Conservation (phyloP, 805 yeast species). For the Yarrowia divulgata region DNA sequence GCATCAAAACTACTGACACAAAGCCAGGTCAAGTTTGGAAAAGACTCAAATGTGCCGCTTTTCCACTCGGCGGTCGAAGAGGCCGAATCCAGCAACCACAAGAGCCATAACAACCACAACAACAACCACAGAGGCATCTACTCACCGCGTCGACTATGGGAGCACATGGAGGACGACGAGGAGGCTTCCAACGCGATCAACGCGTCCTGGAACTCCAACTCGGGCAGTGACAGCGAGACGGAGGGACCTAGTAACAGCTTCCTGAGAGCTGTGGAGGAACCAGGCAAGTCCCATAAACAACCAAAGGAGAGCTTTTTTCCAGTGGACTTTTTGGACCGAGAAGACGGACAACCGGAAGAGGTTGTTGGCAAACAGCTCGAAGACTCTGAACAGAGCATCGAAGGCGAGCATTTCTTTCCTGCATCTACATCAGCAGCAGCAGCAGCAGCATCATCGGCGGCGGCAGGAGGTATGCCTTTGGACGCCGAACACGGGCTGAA, state of each 20-base stretch:
- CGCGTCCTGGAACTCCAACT: conserved; percentile 35
- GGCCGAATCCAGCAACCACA: conserved; percentile 37
- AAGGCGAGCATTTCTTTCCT: conserved; percentile 32
- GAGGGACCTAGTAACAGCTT: conserved; percentile 37
- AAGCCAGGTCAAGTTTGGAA: conserved; percentile 47
- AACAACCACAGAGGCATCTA: conserved; percentile 36
- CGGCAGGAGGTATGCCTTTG: neutral
- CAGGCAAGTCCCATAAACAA: conserved; percentile 2
- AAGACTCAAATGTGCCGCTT: conserved; percentile 46
- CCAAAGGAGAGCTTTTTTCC: conserved; percentile 36
- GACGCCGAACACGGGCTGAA: conserved; percentile 27
- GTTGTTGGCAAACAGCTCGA: conserved; percentile 1
- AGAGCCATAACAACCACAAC: conserved; percentile 13
- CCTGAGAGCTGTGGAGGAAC: conserved; percentile 32
- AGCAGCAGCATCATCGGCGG: neutral
- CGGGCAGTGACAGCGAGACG: conserved; percentile 20
- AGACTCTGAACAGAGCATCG: conserved; percentile 26
- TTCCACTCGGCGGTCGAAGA: conserved; percentile 47
- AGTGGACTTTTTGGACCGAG: conserved; percentile 32
- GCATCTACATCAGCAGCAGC: conserved; percentile 4
- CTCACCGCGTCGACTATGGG: conserved; percentile 31
- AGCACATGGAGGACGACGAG: conserved; percentile 33
- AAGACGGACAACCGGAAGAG: conserved; percentile 12
- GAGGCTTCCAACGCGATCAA: conserved; percentile 37
- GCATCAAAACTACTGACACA: conserved; percentile 51